Conservation (phyloP, 352 stramenopile genomes). For the Phytopythium delawarense region DNA sequence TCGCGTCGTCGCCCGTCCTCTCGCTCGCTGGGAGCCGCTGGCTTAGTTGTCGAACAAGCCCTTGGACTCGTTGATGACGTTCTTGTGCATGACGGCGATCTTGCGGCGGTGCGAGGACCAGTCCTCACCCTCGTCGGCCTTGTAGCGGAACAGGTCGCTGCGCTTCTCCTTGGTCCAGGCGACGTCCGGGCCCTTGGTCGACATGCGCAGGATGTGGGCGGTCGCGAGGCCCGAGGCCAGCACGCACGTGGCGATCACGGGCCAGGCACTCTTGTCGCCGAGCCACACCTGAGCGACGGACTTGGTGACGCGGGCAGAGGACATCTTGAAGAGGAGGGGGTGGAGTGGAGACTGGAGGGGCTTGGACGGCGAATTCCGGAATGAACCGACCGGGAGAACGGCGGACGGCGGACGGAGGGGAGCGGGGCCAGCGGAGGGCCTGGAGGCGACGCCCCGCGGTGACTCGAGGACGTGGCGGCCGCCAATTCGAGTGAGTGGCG, state of each 20-base stretch:
- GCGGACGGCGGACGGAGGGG: background rate
- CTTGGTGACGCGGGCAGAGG: slow-evolving; percentile 39
- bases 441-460: background rate
- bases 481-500: background rate
- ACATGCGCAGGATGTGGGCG: slow-evolving; percentile 72
- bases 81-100: slow-evolving; percentile 68
- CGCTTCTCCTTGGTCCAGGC: slow-evolving; percentile 81
- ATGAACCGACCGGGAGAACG: slow-evolving; percentile 27
- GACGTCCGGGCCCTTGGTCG: slow-evolving; percentile 65
- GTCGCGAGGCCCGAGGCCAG: slow-evolving; percentile 56
- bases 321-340: slow-evolving; percentile 33
- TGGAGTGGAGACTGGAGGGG: slow-evolving; percentile 11
- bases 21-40: background rate
- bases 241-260: slow-evolving; percentile 67
- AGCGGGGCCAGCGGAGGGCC: background rate
- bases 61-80: slow-evolving; percentile 80
- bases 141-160: slow-evolving; percentile 67
- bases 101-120: slow-evolving; percentile 75
- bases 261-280: slow-evolving; percentile 74
- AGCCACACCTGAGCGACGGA: slow-evolving; percentile 63
- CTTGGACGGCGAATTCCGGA: slow-evolving; percentile 56
- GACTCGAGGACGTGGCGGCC: slow-evolving; percentile 2
- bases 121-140: slow-evolving; percentile 49
- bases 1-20: background rate
- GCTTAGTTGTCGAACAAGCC: slow-evolving; percentile 40